A percentile compares a stretch with the other conserved stretches of the same genome.
phyloP scores from a whole-genome alignment of 1,139 yeast species.

The Candida smagusa region DNA sequence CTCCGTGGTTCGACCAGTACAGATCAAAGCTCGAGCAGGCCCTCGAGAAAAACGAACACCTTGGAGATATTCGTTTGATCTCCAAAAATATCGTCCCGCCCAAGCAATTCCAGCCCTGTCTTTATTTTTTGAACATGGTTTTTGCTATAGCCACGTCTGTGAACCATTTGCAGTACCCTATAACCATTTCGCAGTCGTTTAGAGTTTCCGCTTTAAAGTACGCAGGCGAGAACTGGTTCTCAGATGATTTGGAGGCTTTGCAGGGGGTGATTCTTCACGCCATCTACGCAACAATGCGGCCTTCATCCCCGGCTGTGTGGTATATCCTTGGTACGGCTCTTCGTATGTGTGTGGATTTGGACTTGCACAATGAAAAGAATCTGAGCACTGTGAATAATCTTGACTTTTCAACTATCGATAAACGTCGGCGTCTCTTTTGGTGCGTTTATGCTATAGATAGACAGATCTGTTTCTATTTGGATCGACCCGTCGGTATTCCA shows the following conservation, averaged over 20 bases:
- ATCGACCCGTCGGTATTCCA: conserved; percentile 73
- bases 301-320: conserved; percentile 90
- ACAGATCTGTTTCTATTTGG: conserved; percentile 69
- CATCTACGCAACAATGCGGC: conserved; percentile 69
- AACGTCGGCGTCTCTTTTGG: conserved; percentile 83
- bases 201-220: conserved; percentile 60
- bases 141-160: conserved; percentile 82
- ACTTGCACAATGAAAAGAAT: conserved; percentile 63
- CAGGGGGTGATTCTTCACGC: conserved; percentile 71
- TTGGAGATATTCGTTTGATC: conserved; percentile 18
- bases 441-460: conserved; percentile 83
- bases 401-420: conserved; percentile 60
- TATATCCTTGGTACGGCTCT: conserved; percentile 79
- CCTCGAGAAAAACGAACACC: conserved; percentile 6
- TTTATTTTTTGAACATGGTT: conserved; percentile 68
- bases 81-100: conserved; percentile 48
- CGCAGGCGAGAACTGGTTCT: conserved; percentile 10
- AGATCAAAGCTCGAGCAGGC: conserved; percentile 26
- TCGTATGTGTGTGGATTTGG: conserved; percentile 77
- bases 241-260: conserved; percentile 63
- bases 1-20: conserved; percentile 47
- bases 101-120: conserved; percentile 31
- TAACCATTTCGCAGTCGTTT: conserved; percentile 68
- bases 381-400: conserved; percentile 19
- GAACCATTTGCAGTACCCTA: conserved; percentile 67